Conservation (phyloP, 2,329 filamentous ascomycete genomes). For the Didymella exigua region DNA sequence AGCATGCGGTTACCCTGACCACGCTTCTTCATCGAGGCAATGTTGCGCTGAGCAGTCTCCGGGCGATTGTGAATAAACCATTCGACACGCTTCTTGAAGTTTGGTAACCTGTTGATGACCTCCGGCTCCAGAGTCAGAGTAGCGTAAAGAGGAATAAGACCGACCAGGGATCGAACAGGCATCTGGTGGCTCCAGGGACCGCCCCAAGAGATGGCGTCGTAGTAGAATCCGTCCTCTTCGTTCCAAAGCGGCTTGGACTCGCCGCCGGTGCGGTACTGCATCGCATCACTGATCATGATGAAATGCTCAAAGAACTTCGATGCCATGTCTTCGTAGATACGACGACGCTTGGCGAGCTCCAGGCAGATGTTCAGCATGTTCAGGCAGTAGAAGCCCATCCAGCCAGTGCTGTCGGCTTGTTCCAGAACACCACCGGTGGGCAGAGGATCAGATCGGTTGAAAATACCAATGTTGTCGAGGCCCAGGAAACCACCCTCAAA, state of each 20-base stretch:
- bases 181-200: constrained; percentile 92
- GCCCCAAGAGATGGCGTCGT: constrained; percentile 96
- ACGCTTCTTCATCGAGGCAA: constrained; percentile 88
- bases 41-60: constrained; percentile 89
- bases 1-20: constrained; percentile 89
- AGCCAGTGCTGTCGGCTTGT: constrained; percentile 96
- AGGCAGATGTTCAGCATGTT: constrained; percentile 97
- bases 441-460: constrained; percentile 94
- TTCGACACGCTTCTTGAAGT: constrained; percentile 89
- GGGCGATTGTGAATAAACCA: constrained; percentile 92
- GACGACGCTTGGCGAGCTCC: constrained; percentile 91
- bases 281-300: constrained; percentile 95
- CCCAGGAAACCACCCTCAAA: constrained; percentile 97
- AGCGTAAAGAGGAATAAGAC: constrained; percentile 90
- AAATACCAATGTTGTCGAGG: constrained; percentile 94
- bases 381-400: constrained; percentile 98
- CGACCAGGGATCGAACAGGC: constrained; percentile 88
- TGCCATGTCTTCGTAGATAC: constrained; percentile 94
- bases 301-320: constrained; percentile 99
- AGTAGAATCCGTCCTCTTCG: constrained; percentile 96
- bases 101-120: constrained; percentile 86
- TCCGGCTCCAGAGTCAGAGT: constrained; percentile 92
- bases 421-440: constrained; percentile 93
- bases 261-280: constrained; percentile 73
- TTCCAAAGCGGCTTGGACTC: constrained; percentile 90